Evolutionary conservation across 768 basidiomycete genomes (phyloP).

Genomic region (Calocybe cyanea): DNA sequence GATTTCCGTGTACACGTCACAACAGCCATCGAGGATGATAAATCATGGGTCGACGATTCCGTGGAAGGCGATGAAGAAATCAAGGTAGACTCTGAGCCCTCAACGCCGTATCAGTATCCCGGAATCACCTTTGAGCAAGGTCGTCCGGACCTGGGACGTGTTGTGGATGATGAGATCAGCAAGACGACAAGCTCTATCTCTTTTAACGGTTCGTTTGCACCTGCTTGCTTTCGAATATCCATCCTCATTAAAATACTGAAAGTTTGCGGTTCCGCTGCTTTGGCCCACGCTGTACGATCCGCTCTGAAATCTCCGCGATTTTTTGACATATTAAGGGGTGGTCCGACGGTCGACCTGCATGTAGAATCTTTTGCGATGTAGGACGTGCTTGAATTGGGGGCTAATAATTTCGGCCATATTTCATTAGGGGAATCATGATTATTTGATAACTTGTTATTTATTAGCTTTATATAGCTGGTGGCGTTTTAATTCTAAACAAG

Average conservation of each 20-base stretch:
- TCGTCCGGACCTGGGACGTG: slow-evolving; percentile 36
- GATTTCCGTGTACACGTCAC: slow-evolving; percentile 20
- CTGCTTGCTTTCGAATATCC: neutral
- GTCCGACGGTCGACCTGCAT: slow-evolving; percentile 41
- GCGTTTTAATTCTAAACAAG: too few species aligned
- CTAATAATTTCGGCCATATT: too few species aligned
- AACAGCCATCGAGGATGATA: slow-evolving; percentile 4
- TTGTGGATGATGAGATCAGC: slow-evolving; percentile 35
- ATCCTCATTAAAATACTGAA: neutral
- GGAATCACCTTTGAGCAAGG: slow-evolving; percentile 28
- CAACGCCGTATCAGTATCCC: neutral
- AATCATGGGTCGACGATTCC: slow-evolving; percentile 4
- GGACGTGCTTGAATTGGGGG: too few species aligned
- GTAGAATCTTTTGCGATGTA: slow-evolving; percentile 40
- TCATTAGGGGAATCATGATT: too few species aligned
- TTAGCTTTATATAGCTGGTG: too few species aligned
- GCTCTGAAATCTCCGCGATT: slow-evolving; percentile 36
- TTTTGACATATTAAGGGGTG: slow-evolving; percentile 37
- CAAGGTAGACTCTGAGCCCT: neutral
- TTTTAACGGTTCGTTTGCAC: slow-evolving; percentile 39
- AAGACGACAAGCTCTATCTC: slow-evolving; percentile 35
- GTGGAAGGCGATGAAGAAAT: slow-evolving; percentile 9
- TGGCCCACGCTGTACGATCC: slow-evolving; percentile 34
- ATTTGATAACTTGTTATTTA: too few species aligned
- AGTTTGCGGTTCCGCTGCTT: slow-evolving; percentile 48